These are phyloP conservation scores for Rhododendron ovatum DNA, from an alignment of 148 eudicot species.

Conservation along the genomic window DNA sequence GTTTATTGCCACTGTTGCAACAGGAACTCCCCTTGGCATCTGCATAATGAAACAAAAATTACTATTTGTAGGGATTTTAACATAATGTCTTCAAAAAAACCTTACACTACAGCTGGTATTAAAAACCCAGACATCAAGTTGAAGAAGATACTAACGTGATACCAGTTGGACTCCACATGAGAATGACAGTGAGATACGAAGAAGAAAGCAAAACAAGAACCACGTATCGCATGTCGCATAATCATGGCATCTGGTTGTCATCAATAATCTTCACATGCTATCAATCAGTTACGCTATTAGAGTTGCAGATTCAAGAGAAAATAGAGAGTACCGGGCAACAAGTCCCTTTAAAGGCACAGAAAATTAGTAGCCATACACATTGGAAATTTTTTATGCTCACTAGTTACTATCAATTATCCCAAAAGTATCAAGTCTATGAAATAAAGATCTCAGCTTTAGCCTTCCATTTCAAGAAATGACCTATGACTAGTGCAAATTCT, in stretches of 20 bases:
- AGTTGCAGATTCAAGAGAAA: not conserved
- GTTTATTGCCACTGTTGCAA: slow-evolving; percentile 53
- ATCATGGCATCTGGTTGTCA: not conserved
- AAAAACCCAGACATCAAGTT: not conserved
- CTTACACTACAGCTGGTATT: not conserved
- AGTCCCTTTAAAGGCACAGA: not conserved
- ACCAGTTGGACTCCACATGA: not conserved
- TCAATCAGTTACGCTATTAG: not conserved
- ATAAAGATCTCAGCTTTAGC: not conserved
- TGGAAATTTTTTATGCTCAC: not conserved
- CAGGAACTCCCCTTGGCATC: slow-evolving; percentile 99
- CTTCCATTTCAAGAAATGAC: not conserved
- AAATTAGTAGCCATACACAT: not conserved
- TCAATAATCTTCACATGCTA: not conserved
- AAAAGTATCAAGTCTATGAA: not conserved
- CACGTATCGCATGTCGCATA: not conserved
- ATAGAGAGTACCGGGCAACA: not conserved
- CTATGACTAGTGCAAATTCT: not conserved
- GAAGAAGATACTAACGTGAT: not conserved
- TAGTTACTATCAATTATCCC: not conserved
- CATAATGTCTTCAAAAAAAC: not conserved
- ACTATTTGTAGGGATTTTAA: not conserved
- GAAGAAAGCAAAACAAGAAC: not conserved
- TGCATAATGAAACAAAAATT: slow-evolving; percentile 17
- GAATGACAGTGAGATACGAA: not conserved